phyloP scores from a whole-genome alignment of 768 basidiomycete genomes.

The Lactifluus pinguis region DNA sequence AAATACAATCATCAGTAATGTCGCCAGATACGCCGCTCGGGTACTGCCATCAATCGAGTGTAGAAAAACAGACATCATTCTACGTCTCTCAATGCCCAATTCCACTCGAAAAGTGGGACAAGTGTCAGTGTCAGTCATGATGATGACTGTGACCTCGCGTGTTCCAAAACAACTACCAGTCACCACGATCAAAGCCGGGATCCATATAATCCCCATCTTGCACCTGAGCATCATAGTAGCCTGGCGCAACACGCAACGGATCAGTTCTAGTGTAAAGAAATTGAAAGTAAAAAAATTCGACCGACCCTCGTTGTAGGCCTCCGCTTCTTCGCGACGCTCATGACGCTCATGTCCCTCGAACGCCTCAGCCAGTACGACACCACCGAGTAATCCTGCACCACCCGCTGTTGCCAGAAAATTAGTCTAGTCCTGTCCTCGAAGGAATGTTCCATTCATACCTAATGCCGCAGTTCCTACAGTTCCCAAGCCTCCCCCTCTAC shows the following conservation, averaged over 20 bases:
- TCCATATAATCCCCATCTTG: neutral
- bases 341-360: conserved; percentile 38
- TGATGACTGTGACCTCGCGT: neutral
- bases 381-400: conserved; percentile 60
- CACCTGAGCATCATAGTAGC: conserved; percentile 25
- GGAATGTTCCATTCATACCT: conserved; percentile 3
- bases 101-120: neutral
- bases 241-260: conserved; percentile 18
- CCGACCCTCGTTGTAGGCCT: conserved; percentile 31
- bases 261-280: conserved; percentile 7
- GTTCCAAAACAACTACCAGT: conserved; percentile 15
- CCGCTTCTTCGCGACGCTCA: conserved; percentile 29
- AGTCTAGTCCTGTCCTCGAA: neutral
- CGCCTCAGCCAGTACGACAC: conserved; percentile 44
- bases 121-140: neutral
- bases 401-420: conserved; percentile 26
- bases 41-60: neutral
- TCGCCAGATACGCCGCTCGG: neutral
- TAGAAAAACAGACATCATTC: neutral
- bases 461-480: neutral
- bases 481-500: conserved; percentile 5
- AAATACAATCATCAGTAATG: neutral
- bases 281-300: neutral
- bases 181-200: neutral
- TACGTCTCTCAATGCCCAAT: neutral